phyloP scores from a whole-genome alignment of 257 asterid species.

The Paraleonurus japonicus region DNA sequence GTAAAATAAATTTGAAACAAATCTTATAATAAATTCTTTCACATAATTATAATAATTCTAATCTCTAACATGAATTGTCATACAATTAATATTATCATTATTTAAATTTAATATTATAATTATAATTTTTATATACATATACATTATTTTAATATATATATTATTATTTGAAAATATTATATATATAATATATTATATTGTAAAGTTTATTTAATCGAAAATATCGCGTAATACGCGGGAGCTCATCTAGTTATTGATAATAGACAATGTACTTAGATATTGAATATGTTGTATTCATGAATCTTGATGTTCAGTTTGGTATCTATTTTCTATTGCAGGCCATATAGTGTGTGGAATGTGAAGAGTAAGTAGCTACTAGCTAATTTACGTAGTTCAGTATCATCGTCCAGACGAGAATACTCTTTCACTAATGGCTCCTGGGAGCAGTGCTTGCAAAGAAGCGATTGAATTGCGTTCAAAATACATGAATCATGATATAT shows the following conservation, averaged over 20 bases:
- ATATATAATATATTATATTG: no score
- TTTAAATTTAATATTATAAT: no score
- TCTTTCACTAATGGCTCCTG: slow-evolving; percentile 57
- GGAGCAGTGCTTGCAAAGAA: slow-evolving; percentile 53
- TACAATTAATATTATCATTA: no score
- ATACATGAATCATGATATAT: slow-evolving; percentile 32
- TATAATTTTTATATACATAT: no score
- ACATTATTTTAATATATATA: no score
- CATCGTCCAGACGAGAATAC: slow-evolving; percentile 1
- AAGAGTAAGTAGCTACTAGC: slow-evolving; percentile 16
- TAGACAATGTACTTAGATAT: slow-evolving; percentile 28
- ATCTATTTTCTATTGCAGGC: slow-evolving; percentile 27
- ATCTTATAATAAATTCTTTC: no score
- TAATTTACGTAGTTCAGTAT: background rate
- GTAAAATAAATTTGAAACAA: no score
- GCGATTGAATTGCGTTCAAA: slow-evolving; percentile 45
- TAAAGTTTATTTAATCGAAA: no score
- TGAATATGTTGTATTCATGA: slow-evolving; percentile 10
- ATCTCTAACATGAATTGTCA: no score
- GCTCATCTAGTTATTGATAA: slow-evolving; percentile 16
- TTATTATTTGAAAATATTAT: no score
- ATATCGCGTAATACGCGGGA: no score
- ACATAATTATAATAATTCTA: no score
- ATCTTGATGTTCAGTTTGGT: slow-evolving; percentile 20
- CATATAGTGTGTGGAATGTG: slow-evolving; percentile 19